Percentiles rank a stretch among this genome's conserved stretches.
phyloP scores from a whole-genome alignment of 2,329 filamentous ascomycete species.

The Microsporum audouinii region DNA sequence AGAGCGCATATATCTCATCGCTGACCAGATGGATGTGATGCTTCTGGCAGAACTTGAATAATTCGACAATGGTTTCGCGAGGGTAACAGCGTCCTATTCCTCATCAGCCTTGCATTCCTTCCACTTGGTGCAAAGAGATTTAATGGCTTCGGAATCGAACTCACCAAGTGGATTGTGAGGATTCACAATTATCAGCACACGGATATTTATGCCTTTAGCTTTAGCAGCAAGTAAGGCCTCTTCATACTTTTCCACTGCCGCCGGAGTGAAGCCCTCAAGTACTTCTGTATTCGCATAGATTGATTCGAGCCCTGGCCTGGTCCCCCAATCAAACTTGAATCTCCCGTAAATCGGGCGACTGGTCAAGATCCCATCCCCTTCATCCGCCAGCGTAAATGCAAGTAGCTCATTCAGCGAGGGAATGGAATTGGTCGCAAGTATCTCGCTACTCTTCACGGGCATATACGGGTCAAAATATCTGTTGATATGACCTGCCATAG shows the following conservation, averaged over 20 bases:
- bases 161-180: constrained; percentile 36
- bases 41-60: constrained; percentile 41
- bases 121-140: constrained; percentile 31
- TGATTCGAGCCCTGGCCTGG: constrained; percentile 31
- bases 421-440: constrained; percentile 34
- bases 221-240: constrained; percentile 24
- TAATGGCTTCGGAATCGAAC: constrained; percentile 15
- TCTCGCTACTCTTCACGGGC: constrained; percentile 26
- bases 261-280: constrained; percentile 29
- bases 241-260: constrained; percentile 29
- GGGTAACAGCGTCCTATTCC: constrained; percentile 41
- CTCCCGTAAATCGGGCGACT: constrained; percentile 38
- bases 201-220: constrained; percentile 25
- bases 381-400: constrained; percentile 33
- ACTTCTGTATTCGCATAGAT: constrained; percentile 30
- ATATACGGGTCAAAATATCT: constrained; percentile 28
- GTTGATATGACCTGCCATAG: constrained; percentile 35
- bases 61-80: constrained; percentile 29
- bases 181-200: constrained; percentile 34
- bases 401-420: constrained; percentile 36
- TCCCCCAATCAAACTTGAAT: constrained; percentile 40
- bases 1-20: constrained; percentile 50
- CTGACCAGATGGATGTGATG: constrained; percentile 44
- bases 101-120: constrained; percentile 23
- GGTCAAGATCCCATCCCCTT: constrained; percentile 38